These are phyloP conservation scores for Neopestalotiopsis clavispora DNA, from an alignment of 2,329 filamentous ascomycete species.

Conservation along the genomic window DNA sequence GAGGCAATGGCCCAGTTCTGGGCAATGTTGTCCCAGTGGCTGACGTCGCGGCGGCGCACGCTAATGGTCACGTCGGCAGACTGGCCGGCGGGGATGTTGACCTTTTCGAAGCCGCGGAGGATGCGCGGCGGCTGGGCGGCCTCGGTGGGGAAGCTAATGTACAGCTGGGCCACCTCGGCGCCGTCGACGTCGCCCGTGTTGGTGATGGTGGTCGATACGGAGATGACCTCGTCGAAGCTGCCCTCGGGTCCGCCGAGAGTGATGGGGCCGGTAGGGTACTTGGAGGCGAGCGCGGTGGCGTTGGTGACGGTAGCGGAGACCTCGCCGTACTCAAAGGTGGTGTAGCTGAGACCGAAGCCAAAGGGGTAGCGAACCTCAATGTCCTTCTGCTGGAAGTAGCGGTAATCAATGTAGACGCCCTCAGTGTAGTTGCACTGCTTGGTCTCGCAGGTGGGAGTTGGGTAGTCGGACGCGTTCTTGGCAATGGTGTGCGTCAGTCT, in stretches of 20 bases:
- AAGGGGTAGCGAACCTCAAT: slow-evolving; percentile 59
- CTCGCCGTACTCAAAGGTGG: slow-evolving; percentile 35
- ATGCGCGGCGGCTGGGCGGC: slow-evolving; percentile 46
- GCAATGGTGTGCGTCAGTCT: slow-evolving; percentile 65
- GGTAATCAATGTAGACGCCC: slow-evolving; percentile 61
- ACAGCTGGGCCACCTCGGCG: slow-evolving; percentile 61
- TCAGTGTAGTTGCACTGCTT: slow-evolving; percentile 39
- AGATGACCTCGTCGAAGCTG: slow-evolving; percentile 59
- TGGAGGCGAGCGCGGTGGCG: slow-evolving; percentile 41
- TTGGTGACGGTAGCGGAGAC: slow-evolving; percentile 14
- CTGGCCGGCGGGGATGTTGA: slow-evolving; percentile 53
- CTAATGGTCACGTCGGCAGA: slow-evolving; percentile 54
- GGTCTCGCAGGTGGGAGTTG: slow-evolving; percentile 37
- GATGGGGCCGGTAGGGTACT: slow-evolving; percentile 48
- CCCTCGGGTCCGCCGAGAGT: slow-evolving; percentile 58
- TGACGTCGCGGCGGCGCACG: slow-evolving; percentile 64
- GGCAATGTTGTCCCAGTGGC: slow-evolving; percentile 63
- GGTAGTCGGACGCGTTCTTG: slow-evolving; percentile 53
- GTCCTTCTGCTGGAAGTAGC: slow-evolving; percentile 54
- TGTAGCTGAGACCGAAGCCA: slow-evolving; percentile 61
- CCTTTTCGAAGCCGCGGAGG: slow-evolving; percentile 67
- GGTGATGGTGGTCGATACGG: slow-evolving; percentile 51
- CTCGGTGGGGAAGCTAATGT: slow-evolving; percentile 56
- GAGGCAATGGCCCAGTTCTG: slow-evolving; percentile 64
- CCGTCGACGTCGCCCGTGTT: slow-evolving; percentile 58